Evolutionary conservation across 2,329 filamentous ascomycete species (phyloP).

Genomic region (Pestalotiopsis sp.): DNA sequence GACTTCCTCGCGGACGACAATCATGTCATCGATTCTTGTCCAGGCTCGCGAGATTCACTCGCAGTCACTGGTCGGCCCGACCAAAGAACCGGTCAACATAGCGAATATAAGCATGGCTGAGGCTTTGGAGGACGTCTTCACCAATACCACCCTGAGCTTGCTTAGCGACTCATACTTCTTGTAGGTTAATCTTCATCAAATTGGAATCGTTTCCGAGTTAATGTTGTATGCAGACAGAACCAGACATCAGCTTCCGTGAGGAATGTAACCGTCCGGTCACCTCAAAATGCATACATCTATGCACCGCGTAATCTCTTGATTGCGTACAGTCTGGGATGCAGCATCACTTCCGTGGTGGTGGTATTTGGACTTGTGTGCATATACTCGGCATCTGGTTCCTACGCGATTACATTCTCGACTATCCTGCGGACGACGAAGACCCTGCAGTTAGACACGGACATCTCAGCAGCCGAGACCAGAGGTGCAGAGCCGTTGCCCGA

Average conservation of each 20-base stretch:
- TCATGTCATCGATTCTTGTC: background rate
- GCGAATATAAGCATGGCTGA: background rate
- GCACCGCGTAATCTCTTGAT: background rate
- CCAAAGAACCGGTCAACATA: background rate
- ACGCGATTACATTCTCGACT: background rate
- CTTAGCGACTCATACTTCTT: background rate
- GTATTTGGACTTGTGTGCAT: background rate
- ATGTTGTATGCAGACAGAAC: background rate
- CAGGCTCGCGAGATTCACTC: background rate
- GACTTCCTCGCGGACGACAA: background rate
- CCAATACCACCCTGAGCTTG: background rate
- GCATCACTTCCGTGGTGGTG: background rate
- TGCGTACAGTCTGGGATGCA: background rate
- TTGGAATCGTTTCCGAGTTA: accelerated
- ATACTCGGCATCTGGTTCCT: background rate
- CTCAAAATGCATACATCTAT: background rate
- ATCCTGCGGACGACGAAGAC: background rate
- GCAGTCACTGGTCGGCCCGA: accelerated
- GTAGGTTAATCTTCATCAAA: background rate
- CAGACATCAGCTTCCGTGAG: background rate
- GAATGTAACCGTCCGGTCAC: background rate
- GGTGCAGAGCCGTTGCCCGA: background rate
- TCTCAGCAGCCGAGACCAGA: background rate
- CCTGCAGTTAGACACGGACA: background rate
- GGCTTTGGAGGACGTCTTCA: background rate